Evolutionary conservation across 2,329 filamentous ascomycete species (phyloP).

Genomic region (Chaetomiaceae sp.): DNA sequence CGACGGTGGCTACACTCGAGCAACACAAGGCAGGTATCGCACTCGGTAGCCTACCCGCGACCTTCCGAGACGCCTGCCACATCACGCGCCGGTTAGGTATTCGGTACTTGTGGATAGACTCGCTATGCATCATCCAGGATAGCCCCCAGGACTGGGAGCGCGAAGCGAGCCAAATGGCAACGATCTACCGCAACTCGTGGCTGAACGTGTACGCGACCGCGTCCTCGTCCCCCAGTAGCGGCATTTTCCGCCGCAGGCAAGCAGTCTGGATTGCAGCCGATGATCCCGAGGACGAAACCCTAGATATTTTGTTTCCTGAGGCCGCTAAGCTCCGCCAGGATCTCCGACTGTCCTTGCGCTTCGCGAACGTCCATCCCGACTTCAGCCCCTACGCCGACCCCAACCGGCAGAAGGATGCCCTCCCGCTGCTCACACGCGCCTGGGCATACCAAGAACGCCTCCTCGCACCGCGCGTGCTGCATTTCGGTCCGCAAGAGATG

Average conservation of each 20-base stretch:
- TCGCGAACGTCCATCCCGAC: not conserved
- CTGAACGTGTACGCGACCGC: not conserved
- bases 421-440: constrained; percentile 11
- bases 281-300: not conserved
- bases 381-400: not conserved
- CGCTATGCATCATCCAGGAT: constrained; percentile 4
- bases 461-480: constrained; percentile 23
- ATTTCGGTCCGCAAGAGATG: constrained; percentile 22
- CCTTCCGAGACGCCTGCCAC: not conserved
- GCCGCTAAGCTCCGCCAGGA: not conserved
- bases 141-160: not conserved
- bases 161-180: not conserved
- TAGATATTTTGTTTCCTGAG: not conserved
- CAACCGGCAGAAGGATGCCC: not conserved
- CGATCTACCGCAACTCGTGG: not conserved
- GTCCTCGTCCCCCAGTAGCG: not conserved
- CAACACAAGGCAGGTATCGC: not conserved
- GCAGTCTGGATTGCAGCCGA: not conserved
- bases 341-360: not conserved
- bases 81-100: not conserved
- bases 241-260: not conserved
- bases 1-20: not conserved
- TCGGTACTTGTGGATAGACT: constrained; percentile 5
- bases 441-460: constrained; percentile 28
- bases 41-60: not conserved